Evolutionary conservation across 2,329 filamentous ascomycete genomes (phyloP), one percentile per base, ranked within the genome.

Genomic region (Salinomyces thailandicus): DNA sequence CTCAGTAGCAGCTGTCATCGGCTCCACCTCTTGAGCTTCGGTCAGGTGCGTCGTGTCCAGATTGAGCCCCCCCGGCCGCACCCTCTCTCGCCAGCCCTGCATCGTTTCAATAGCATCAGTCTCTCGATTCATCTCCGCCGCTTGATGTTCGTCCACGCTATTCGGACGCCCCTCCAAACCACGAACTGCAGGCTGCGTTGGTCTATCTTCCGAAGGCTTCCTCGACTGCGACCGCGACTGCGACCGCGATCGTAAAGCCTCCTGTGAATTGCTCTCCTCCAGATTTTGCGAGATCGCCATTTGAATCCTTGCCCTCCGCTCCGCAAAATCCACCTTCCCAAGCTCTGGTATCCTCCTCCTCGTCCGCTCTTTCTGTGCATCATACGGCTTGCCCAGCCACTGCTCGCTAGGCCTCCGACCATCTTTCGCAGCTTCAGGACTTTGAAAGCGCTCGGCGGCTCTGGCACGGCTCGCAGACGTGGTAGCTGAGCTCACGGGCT

Each of bases 211-310:
- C 31, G 40, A 41, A n/a, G 19, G n/a, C 18, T 39, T 36, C 9
- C 12, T 34, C 33, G 39, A 43, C 18, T 27, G 11, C 16, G 35
- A 22, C 27, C 47, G 32, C 12, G 50, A 50, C 17, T 36, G 39
- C 8, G 36, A 41, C 31, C 32, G 33, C n/a, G 22, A 8, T 2
- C 22, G 22, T 43, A 52, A 30, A 35, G 39, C 47, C 18, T 83
- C 78, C 45, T 59, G 51, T 37, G 62, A 51, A 31, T 46, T 41
- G 54, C 49, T 81, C 53, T 85, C 81, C 44, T 80, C 74, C 32
- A 91, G 77, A n/a, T 81, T 85, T 55, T 82, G 84, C 49, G 77
- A 87, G 58, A 93, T 89, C 11, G 85, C 85, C 38, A 85, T 75
- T 49, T 87, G 81, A 50, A 93, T 93, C 42, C 79, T 77, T 53